Evolutionary conservation across 805 yeast genomes (phyloP), one percentile per base, ranked within the genome.

Genomic region (Aciculoconidium aculeatum): DNA sequence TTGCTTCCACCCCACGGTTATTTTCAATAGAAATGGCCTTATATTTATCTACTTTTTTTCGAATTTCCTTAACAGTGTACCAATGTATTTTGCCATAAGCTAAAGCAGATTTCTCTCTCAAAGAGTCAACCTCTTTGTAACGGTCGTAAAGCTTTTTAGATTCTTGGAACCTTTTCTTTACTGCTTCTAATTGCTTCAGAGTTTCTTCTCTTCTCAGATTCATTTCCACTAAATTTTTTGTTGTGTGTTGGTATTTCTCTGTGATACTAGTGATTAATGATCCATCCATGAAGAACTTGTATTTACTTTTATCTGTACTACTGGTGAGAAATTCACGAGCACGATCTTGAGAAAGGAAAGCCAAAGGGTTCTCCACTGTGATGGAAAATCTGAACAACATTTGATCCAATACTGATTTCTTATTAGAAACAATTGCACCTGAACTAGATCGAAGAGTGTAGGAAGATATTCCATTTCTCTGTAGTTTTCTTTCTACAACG

Each of bases 301-400:
- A 92, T 53, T 87, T 84, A 27, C 72, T 79, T 19, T 65, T 66
- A 35, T 84, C 81, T 4, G 84, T 69, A 4, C 92, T 75, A 17
- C 79, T 74, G 1, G 94, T 81, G 38, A 92, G 59, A 49, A 92
- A 92, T 10, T 88, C 81, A 41, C 95, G 74, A 2, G 99, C 97
- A 36, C 80, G 83, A 43, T 92, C 96, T 53, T 92, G 99, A 1
- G 95, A 85, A 28, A 92, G 64, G 46, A 92, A 83, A 2, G 95
- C 83, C 72, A 92, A 75, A 5, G 96, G 96, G 44, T 92, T 92
- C 44, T 78, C 88, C 15, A 92, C 80, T 5, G 84, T 78, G 23
- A 90, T 78, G 25, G 80, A 77, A 48, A 80, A 86, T 39, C 69
- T 72, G 40, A 73, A 77, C 26, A 87, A 56, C 3, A 92, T 78